Conservation (phyloP, 2,329 filamentous ascomycete genomes). For the Colletotrichum gigasporum region DNA sequence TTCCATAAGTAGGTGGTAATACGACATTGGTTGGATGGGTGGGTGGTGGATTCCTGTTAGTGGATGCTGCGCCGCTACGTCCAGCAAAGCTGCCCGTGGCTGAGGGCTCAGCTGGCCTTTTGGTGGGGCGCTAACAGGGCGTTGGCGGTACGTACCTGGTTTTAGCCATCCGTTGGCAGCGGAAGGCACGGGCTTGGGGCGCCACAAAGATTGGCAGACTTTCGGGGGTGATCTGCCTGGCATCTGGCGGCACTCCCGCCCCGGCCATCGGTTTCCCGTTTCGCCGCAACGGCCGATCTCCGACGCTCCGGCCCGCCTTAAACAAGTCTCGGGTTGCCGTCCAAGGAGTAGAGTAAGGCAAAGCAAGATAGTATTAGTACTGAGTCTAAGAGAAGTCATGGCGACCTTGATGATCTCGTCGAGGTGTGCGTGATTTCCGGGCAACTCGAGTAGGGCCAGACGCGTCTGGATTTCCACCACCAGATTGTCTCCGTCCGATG, state of each 20-base stretch:
- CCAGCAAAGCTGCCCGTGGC: constrained; percentile 33
- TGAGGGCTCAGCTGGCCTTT: constrained; percentile 29
- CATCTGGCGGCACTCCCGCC: not conserved
- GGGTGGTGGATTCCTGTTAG: constrained; percentile 30
- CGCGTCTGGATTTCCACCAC: too few species aligned
- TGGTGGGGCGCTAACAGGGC: constrained; percentile 7
- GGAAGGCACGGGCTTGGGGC: constrained; percentile 1
- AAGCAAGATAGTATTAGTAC: too few species aligned
- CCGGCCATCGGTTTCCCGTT: not conserved
- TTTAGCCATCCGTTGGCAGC: constrained; percentile 22
- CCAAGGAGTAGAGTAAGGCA: too few species aligned
- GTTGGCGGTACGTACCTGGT: constrained; percentile 4
- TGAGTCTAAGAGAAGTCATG: too few species aligned
- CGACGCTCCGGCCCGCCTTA: not conserved
- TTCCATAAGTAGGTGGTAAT: constrained; percentile 22
- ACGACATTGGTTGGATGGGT: constrained; percentile 28
- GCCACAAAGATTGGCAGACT: constrained; percentile 10
- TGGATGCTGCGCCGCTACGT: constrained; percentile 31
- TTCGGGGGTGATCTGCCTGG: constrained; percentile 1
- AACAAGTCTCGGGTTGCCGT: too few species aligned
- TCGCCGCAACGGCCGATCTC: too few species aligned
- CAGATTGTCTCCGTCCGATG: too few species aligned
- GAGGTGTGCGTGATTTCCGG: too few species aligned
- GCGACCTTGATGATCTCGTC: too few species aligned
- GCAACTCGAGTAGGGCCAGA: too few species aligned